Percentiles rank a stretch among this genome's conserved stretches.
Evolutionary conservation across 164 flowering plant species (phyloP).

Genomic region (Nymphaea thermarum): DNA sequence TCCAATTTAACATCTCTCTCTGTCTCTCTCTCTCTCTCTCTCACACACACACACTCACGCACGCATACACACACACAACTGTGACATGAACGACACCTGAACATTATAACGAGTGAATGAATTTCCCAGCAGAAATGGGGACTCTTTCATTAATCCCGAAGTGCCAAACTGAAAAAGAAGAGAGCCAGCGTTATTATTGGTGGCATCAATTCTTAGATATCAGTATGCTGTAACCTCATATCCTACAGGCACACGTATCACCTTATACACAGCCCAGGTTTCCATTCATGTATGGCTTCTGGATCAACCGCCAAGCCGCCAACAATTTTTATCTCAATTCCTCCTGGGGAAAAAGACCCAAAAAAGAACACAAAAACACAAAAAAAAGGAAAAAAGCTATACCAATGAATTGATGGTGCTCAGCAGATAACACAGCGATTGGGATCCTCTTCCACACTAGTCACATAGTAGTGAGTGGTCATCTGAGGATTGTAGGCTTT

Average conservation of each 20-base stretch:
- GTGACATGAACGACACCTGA: too few species aligned
- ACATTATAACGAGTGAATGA: too few species aligned
- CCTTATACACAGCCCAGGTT: neutral
- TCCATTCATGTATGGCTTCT: neutral
- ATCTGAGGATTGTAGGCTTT: constrained; percentile 49
- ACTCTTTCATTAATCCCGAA: neutral
- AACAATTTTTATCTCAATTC: neutral
- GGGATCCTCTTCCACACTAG: constrained; percentile 74
- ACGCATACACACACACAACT: too few species aligned
- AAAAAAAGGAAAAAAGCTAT: neutral
- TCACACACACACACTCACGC: too few species aligned
- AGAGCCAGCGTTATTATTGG: neutral
- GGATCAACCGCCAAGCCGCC: neutral
- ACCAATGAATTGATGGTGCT: neutral
- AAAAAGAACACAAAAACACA: too few species aligned
- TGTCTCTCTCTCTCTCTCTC: too few species aligned
- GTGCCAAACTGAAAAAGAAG: too few species aligned
- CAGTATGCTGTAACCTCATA: neutral
- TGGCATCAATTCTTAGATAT: neutral
- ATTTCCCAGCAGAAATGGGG: too few species aligned
- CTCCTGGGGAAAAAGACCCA: neutral
- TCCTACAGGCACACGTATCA: neutral
- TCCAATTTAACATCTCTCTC: too few species aligned
- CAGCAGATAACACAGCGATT: constrained; percentile 70
- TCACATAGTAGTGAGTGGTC: constrained; percentile 42